phyloP scores from a whole-genome alignment of 2,329 filamentous ascomycete genomes.

The Alternaria gaisen region DNA sequence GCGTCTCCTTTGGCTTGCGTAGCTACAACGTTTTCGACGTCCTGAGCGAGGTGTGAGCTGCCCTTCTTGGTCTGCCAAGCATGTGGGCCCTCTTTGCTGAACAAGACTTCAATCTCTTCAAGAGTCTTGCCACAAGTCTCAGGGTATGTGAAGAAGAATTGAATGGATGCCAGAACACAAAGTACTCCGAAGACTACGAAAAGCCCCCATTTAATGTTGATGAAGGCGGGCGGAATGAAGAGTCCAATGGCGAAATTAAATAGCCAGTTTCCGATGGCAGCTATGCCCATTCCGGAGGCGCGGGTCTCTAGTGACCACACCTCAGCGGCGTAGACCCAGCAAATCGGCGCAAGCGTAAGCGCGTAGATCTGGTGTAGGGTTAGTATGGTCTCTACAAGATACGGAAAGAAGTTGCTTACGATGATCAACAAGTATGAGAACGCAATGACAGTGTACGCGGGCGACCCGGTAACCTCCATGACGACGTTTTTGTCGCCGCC shows the following conservation, averaged over 20 bases:
- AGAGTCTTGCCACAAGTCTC: slow-evolving; percentile 78
- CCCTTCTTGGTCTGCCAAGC: slow-evolving; percentile 64
- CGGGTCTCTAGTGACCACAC: slow-evolving; percentile 67
- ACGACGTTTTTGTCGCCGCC: slow-evolving; percentile 61
- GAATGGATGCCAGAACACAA: slow-evolving; percentile 72
- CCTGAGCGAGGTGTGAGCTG: slow-evolving; percentile 33
- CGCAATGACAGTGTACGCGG: slow-evolving; percentile 65
- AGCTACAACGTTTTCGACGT: slow-evolving; percentile 34
- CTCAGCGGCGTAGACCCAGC: slow-evolving; percentile 68
- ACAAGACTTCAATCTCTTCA: slow-evolving; percentile 80
- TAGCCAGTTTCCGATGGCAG: slow-evolving; percentile 70
- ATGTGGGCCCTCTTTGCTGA: slow-evolving; percentile 61
- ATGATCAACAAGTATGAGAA: slow-evolving; percentile 78
- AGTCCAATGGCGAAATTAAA: slow-evolving; percentile 65
- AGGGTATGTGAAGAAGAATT: slow-evolving; percentile 72
- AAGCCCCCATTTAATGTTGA: slow-evolving; percentile 66
- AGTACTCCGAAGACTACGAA: slow-evolving; percentile 82
- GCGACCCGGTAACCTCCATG: slow-evolving; percentile 59
- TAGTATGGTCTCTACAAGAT: neutral
- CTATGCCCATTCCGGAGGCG: slow-evolving; percentile 70
- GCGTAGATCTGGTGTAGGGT: slow-evolving; percentile 62
- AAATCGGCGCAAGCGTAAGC: slow-evolving; percentile 68
- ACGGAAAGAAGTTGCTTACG: neutral
- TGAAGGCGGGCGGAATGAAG: slow-evolving; percentile 67
- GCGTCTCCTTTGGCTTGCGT: slow-evolving; percentile 38